Evolutionary conservation across 1,139 yeast species (phyloP).

Genomic region (Geotrichum fermentans): DNA sequence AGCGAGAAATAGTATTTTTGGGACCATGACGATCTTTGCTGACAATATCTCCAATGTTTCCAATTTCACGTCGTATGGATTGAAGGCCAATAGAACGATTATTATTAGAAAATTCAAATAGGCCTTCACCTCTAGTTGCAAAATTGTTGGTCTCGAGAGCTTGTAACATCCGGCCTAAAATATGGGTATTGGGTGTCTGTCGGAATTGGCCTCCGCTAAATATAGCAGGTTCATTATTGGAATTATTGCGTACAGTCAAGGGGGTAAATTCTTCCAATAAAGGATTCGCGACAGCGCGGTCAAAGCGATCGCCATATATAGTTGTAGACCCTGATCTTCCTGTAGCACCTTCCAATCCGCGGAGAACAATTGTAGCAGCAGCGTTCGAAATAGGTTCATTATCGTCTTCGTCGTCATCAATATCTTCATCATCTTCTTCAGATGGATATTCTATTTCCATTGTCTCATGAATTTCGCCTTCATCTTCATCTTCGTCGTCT

Average conservation of each 20-base stretch:
- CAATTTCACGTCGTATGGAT: conserved; percentile 5
- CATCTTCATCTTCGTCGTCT: conserved; percentile 19
- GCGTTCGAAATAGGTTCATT: neutral
- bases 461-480: conserved; percentile 21
- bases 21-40: conserved; percentile 31
- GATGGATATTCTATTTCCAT: conserved; percentile 21
- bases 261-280: conserved; percentile 9
- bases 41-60: conserved; percentile 21
- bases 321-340: neutral
- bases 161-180: conserved; percentile 14
- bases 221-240: no score
- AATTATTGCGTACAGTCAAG: no score
- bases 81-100: neutral
- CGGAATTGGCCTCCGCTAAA: no score
- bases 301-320: neutral
- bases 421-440: conserved; percentile 30
- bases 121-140: conserved; percentile 3
- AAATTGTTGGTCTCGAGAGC: conserved; percentile 6
- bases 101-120: conserved; percentile 7
- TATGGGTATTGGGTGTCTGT: conserved; percentile 2
- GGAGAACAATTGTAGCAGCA: conserved; percentile 8
- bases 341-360: conserved; percentile 5
- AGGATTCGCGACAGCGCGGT: conserved; percentile 15
- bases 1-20: conserved; percentile 61
- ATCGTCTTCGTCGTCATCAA: conserved; percentile 37